These are phyloP conservation scores for Coniochaeta hoffmannii DNA, from an alignment of 2,329 filamentous ascomycete species.

Conservation along the genomic window DNA sequence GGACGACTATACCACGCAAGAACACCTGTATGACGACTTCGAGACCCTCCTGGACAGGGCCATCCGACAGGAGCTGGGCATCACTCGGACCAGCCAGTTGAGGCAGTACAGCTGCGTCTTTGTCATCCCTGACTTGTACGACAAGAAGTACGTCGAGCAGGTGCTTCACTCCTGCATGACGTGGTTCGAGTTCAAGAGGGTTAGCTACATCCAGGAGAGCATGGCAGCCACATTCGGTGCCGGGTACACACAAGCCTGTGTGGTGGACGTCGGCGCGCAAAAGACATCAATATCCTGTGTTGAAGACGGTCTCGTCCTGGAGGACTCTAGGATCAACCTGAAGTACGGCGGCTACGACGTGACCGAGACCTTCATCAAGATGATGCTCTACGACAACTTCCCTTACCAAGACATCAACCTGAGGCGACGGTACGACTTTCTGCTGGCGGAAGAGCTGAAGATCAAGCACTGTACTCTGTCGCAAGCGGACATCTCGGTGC, in stretches of 20 bases:
- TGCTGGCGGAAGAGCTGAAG: constrained; percentile 93
- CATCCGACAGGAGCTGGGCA: constrained; percentile 74
- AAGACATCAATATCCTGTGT: constrained; percentile 97
- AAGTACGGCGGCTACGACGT: constrained; percentile 92
- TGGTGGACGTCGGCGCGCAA: constrained; percentile 93
- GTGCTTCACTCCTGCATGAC: constrained; percentile 78
- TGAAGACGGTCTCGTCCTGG: constrained; percentile 89
- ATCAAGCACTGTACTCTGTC: constrained; percentile 88
- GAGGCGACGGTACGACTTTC: constrained; percentile 79
- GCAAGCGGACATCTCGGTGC: constrained; percentile 81
- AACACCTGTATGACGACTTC: constrained; percentile 78
- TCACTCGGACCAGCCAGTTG: constrained; percentile 74
- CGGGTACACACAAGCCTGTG: constrained; percentile 87
- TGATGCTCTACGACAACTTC: constrained; percentile 96
- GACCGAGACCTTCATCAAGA: constrained; percentile 90
- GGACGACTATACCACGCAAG: constrained; percentile 72
- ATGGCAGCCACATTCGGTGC: constrained; percentile 92
- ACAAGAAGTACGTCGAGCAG: constrained; percentile 84
- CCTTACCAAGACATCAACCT: constrained; percentile 94
- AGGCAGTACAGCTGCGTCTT: constrained; percentile 93
- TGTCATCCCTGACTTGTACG: constrained; percentile 93
- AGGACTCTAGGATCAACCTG: constrained; percentile 90
- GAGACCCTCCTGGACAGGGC: constrained; percentile 81
- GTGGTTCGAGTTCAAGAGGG: constrained; percentile 81
- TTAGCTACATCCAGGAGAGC: constrained; percentile 95